Conservation (phyloP, 345 rosid species). For the Aurinia saxatilis region DNA sequence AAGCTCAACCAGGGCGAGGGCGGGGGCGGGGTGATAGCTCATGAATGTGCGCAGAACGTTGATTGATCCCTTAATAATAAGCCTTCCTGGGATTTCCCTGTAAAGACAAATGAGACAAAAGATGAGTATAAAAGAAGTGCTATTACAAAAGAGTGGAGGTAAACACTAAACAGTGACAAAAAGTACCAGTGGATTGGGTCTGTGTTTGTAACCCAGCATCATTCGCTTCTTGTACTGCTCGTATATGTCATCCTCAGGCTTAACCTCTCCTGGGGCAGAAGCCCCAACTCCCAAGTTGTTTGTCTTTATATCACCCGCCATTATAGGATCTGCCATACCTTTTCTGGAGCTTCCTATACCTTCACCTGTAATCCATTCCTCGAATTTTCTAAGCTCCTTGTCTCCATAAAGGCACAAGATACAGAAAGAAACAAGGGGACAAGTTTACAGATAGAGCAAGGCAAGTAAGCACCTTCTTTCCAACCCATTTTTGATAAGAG, state of each 20-base stretch:
- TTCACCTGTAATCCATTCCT: conserved; percentile 65
- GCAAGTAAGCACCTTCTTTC: conserved; percentile 75
- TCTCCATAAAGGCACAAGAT: conserved; percentile 24
- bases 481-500: conserved; percentile 98
- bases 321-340: conserved; percentile 91
- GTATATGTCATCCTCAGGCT: conserved; percentile 86
- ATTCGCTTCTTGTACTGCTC: conserved; percentile 99
- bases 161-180: background rate
- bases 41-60: background rate
- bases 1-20: background rate
- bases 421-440: conserved; percentile 25
- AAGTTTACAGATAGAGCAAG: conserved; percentile 21
- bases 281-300: conserved; percentile 97
- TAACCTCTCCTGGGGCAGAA: conserved; percentile 83
- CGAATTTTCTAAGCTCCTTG: conserved; percentile 26
- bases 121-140: background rate
- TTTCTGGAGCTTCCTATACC: conserved; percentile 89
- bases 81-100: conserved; percentile 37
- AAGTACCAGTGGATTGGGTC: conserved; percentile 94
- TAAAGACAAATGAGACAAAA: background rate
- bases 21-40: conserved; percentile 4
- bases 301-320: conserved; percentile 80
- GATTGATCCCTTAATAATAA: conserved; percentile 20
- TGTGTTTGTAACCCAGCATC: conserved; percentile 95
- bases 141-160: background rate